A percentile compares a stretch with the other conserved stretches of the same genome.
Evolutionary conservation across 2,329 filamentous ascomycete species (phyloP).

Genomic region (Diplocarpon mali): DNA sequence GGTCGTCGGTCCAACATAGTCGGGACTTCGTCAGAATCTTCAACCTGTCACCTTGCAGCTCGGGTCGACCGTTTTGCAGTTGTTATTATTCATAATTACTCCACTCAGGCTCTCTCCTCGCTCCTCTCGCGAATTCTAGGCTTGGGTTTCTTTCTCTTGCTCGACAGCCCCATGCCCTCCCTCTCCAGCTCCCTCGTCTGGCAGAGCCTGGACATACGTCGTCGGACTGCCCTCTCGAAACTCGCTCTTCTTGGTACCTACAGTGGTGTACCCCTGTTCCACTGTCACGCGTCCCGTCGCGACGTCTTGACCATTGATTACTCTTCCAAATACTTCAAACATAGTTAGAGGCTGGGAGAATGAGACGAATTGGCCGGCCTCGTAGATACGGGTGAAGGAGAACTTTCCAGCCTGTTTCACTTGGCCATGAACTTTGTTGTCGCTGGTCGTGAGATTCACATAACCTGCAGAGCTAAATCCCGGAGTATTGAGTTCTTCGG

Average conservation of each 20-base stretch:
- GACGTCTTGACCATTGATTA: slow-evolving; percentile 38
- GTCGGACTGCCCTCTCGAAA: slow-evolving; percentile 26
- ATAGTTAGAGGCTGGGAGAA: slow-evolving; percentile 42
- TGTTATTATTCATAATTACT: too few relatives aligned
- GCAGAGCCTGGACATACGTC: slow-evolving; percentile 34
- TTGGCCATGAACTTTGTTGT: slow-evolving; percentile 51
- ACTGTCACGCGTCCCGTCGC: slow-evolving; percentile 39
- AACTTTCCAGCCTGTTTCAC: slow-evolving; percentile 67
- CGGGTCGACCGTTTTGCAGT: too few relatives aligned
- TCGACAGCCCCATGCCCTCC: slow-evolving; percentile 1
- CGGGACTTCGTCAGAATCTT: not conserved
- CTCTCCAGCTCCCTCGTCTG: slow-evolving; percentile 5
- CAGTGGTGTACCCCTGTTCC: slow-evolving; percentile 20
- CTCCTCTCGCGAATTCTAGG: not conserved
- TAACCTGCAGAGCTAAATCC: slow-evolving; percentile 54
- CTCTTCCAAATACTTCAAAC: slow-evolving; percentile 40
- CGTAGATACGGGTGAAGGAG: slow-evolving; percentile 53
- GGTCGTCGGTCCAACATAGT: too few relatives aligned
- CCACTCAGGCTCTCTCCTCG: not conserved
- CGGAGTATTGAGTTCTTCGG: slow-evolving; percentile 41
- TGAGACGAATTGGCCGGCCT: slow-evolving; percentile 47
- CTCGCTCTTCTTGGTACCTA: slow-evolving; percentile 16
- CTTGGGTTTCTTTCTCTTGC: slow-evolving; percentile 13
- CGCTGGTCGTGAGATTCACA: slow-evolving; percentile 55
- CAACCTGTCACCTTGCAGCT: not conserved